Base-by-base conservation (phyloP, 2,329 filamentous ascomycete species). In the Cladosporium cucumerinum region DNA sequence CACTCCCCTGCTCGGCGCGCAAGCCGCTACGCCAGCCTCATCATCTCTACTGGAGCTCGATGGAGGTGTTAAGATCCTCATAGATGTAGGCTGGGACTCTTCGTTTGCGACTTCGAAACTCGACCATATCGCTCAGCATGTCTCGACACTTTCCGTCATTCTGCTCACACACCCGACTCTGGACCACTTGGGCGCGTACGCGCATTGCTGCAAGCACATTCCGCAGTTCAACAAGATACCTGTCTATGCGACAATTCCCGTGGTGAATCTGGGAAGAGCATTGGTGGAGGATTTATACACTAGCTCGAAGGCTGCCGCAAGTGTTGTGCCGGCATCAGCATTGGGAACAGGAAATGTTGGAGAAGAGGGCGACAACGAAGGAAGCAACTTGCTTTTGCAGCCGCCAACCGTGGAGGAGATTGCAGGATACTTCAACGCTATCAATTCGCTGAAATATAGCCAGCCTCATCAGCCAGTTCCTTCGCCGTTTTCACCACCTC, bases 1-100 rank as follows among this genome's bases (percentile, higher is more conserved):
- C 80, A 96, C 91, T 74, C 89, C 95, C 55, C 84, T 99, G 65
- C 89, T 97, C 71, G 95, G 95, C 76, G 94, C 95, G 67, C 92
- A 96, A 74, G 93, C 92, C 60, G 87, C 90, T 70, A 95, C 92
- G 55, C 84, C 88, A 65, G 93, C 94, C 51, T 96, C 93, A 68
- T 93, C 97, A 77, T 98, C 95, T n/a, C 86, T 99, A 39, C 83
- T 99, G 57, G 94, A 98, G 81, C 89, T 99, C 64, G 95, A 99
- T 81, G 94, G 94, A 69, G 95, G 94, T 66, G 90, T 99, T 80
- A 98, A 98, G 78, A 87, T 99, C 61, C 85, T 99, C 62, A 87
- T 99, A 43, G 94, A 97, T 75, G 89, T 97, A 52, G 95, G 95
- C 66, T 99, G 95, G 95, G 93, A 98, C 76, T 92, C 96, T 76